These are phyloP conservation scores for Beverwykella pulmonaria DNA, from an alignment of 495 filamentous ascomycete genomes.

Conservation along the genomic window DNA sequence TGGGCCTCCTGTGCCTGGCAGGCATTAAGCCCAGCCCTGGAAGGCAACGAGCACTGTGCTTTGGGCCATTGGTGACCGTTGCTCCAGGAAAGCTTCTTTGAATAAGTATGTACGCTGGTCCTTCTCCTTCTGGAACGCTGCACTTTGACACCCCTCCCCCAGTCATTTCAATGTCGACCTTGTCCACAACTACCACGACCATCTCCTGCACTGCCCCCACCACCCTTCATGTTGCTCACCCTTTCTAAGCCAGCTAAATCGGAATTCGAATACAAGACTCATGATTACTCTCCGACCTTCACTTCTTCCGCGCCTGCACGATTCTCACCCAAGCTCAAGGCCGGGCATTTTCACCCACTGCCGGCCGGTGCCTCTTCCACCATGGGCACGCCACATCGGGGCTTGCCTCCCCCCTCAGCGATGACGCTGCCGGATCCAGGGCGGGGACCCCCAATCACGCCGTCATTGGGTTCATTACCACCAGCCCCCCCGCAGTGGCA, in stretches of 20 bases:
- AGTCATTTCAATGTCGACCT: slow-evolving; percentile 32
- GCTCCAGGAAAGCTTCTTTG: slow-evolving; percentile 30
- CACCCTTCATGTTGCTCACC: slow-evolving; percentile 63
- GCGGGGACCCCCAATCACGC: slow-evolving; percentile 27
- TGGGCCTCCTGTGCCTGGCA: slow-evolving; percentile 31
- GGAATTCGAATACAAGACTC: slow-evolving; percentile 66
- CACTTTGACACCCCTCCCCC: slow-evolving; percentile 21
- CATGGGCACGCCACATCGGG: slow-evolving; percentile 76
- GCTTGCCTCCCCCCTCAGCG: slow-evolving; percentile 72
- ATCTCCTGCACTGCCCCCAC: slow-evolving; percentile 6
- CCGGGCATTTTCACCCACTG: slow-evolving; percentile 51
- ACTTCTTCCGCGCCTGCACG: slow-evolving; percentile 58
- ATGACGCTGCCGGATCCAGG: slow-evolving; percentile 60
- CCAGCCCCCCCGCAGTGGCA: slow-evolving; percentile 73
- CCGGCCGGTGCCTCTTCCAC: slow-evolving; percentile 45
- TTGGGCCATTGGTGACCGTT: slow-evolving; percentile 35
- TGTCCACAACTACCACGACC: not conserved
- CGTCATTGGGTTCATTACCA: slow-evolving; percentile 58
- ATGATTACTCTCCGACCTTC: slow-evolving; percentile 67
- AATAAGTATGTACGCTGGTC: slow-evolving; percentile 36
- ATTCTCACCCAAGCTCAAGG: slow-evolving; percentile 61
- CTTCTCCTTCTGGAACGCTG: slow-evolving; percentile 27
- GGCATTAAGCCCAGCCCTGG: slow-evolving; percentile 35
- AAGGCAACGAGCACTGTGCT: slow-evolving; percentile 33
- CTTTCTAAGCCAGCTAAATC: slow-evolving; percentile 61